A percentile compares a stretch with the other conserved stretches of the same genome.
Conservation (phyloP, 2,329 filamentous ascomycete genomes). For the Geosmithia morbida region DNA sequence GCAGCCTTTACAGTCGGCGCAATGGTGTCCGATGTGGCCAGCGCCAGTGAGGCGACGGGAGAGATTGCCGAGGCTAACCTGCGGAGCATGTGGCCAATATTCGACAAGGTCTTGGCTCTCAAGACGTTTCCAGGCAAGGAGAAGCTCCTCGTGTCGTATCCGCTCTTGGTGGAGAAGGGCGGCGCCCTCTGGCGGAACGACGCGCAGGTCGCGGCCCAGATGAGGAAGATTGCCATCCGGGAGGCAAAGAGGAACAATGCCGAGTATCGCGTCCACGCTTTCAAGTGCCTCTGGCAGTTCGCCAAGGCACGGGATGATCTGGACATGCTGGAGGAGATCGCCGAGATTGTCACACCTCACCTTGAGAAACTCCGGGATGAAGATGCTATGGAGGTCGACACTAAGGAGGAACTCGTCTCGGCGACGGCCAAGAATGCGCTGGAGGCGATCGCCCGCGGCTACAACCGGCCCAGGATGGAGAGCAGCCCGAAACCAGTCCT, state of each 20-base stretch:
- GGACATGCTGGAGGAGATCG: conserved; percentile 54
- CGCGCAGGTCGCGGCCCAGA: conserved; percentile 38
- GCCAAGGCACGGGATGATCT: conserved; percentile 53
- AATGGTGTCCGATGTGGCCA: conserved; percentile 50
- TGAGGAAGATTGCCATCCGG: conserved; percentile 68
- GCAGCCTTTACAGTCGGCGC: conserved; percentile 70
- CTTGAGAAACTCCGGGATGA: conserved; percentile 43
- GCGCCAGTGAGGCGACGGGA: conserved; percentile 38
- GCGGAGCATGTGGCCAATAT: conserved; percentile 60
- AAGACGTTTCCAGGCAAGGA: conserved; percentile 95
- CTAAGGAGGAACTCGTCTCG: conserved; percentile 22
- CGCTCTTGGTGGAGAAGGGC: conserved; percentile 57
- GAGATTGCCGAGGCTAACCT: conserved; percentile 47
- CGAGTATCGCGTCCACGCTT: conserved; percentile 64
- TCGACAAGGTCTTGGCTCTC: conserved; percentile 68
- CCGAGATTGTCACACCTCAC: conserved; percentile 46
- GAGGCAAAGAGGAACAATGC: conserved; percentile 89
- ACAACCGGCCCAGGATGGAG: conserved; percentile 24
- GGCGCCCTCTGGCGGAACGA: conserved; percentile 42
- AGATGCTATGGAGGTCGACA: conserved; percentile 57
- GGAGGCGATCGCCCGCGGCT: conserved; percentile 34
- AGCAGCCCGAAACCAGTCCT: conserved; percentile 22
- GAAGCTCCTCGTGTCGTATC: conserved; percentile 64
- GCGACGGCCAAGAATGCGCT: conserved; percentile 33
- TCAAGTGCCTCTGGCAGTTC: conserved; percentile 59